Base-by-base conservation (phyloP, 108 stramenopile genomes). In the Skeletonema tropicum region DNA sequence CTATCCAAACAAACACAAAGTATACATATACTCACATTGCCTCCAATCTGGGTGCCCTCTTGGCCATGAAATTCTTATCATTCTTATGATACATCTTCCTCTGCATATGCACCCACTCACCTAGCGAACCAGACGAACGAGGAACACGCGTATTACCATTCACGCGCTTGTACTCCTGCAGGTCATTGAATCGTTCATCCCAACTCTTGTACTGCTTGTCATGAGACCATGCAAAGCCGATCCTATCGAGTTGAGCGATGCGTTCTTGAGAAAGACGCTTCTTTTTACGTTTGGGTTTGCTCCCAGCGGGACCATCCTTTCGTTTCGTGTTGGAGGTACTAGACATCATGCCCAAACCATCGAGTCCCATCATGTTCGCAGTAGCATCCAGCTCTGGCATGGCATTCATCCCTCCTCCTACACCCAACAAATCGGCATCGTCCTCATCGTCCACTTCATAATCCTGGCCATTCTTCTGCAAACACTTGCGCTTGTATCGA, bases 41-140 rank as follows among this genome's bases (percentile, higher is more conserved):
- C n/a, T 59, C 59, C 48, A 72, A 46, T 58, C 38, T 23, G 8
- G 60, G 60, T 31, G 71, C 71, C 39, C 61, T 26, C 38, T 25
- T 72, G 39, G 61, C 71, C 35, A 72, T 39, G 32, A 72, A 72
- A 41, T 62, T 72, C 61, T 61, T 61, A 45, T 72, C 71, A 58
- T 63, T 63, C 45, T 48, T 61, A 30, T 72, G 59, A 39, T 62
- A 72, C 36, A 72, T 39, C 38, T 60, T 58, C 31, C 71, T 58
- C 60, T 72, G 60, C 71, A 72, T 72, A 30, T 72, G 71, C 11
- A 72, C 71, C 71, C 71, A 72, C 46, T 72, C 71, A 11, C 71
- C 71, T 2, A 72, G 61, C 30, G 71, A 42, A 21, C 71, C 71
- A 25, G 71, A 72, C 60, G 70, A 71, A 13, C 71, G 71, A 36